Base-by-base conservation (phyloP, 2,329 filamentous ascomycete species). In the Blastomyces percursus region DNA sequence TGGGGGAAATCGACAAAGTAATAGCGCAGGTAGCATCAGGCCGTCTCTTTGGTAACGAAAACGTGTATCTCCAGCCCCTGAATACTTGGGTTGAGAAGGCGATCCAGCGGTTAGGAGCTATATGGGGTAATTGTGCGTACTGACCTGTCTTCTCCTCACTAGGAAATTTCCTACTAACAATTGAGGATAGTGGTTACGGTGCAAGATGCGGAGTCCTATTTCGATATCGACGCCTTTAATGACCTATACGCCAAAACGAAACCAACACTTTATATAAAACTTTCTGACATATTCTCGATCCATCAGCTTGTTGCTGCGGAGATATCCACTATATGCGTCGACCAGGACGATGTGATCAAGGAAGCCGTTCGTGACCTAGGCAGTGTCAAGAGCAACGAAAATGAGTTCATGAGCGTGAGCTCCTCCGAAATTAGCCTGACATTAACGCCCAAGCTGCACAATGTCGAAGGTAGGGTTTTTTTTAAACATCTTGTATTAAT, bases 161-260 rank as follows among this genome's bases (percentile, higher is more conserved):
- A 52, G 16, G 21, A 50, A 57, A 21, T 24, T 30, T 65, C 61
- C 76, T 80, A 73, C 76, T 80, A 72, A 81, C 69, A 46, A 7
- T 46, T 1, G 24, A 54, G 61, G 60, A 51, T 66, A 82, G 81
- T 97, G 64, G 90, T 99, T 67, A 85, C 88, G 14, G 89, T 97
- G 14, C 86, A 89, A 16, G 88, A 94, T 69, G 90, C 91, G 0
- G 94, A 99, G 75, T 83, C 85, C 60, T 94, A 94, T 30, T 99
- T 97, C 72, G 92, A 97, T 74, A 96, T 99, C 73, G 94, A 99
- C 72, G 94, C 97, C 74, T 99, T 94, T 83, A 97, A 96, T 73
- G 94, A 99, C 71, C 82, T 99, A 7, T 97, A 97, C 72, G 90
- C 93, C 62, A 92, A 95, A 74, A 94, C 91, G 66, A 96, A 96